Evolutionary conservation across 1,139 yeast genomes (phyloP).

Genomic region (Saccharomycopsis hybrid): DNA sequence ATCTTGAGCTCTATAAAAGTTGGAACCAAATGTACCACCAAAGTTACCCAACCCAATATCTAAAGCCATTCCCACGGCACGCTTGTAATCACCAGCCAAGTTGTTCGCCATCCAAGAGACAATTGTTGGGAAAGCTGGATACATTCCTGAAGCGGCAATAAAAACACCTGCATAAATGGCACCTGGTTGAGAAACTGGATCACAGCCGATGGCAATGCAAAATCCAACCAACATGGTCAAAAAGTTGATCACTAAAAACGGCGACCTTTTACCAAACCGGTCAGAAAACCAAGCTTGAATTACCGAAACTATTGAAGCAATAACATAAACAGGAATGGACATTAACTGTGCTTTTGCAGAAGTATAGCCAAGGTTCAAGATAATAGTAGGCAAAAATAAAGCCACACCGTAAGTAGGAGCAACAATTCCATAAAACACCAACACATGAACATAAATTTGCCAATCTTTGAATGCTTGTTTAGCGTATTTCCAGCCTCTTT

Average conservation of each 20-base stretch:
- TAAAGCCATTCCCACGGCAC: slow-evolving; percentile 36
- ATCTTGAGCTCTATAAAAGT: slow-evolving; percentile 26
- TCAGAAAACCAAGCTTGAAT: slow-evolving; percentile 31
- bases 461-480: slow-evolving; percentile 27
- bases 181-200: slow-evolving; percentile 23
- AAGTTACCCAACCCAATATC: slow-evolving; percentile 38
- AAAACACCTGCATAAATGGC: slow-evolving; percentile 34
- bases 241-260: slow-evolving; percentile 29
- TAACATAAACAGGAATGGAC: slow-evolving; percentile 33
- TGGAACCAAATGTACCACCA: slow-evolving; percentile 36
- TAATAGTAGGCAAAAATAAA: slow-evolving; percentile 32
- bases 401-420: slow-evolving; percentile 28
- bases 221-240: slow-evolving; percentile 31
- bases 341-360: slow-evolving; percentile 29
- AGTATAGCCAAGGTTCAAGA: slow-evolving; percentile 29
- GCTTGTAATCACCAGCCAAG: slow-evolving; percentile 32
- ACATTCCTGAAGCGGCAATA: slow-evolving; percentile 32
- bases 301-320: slow-evolving; percentile 29
- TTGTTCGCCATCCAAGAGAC: slow-evolving; percentile 37
- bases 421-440: slow-evolving; percentile 22
- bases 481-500: slow-evolving; percentile 24
- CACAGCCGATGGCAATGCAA: slow-evolving; percentile 27
- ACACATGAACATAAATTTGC: slow-evolving; percentile 22
- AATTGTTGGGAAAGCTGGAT: slow-evolving; percentile 33
- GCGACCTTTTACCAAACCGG: slow-evolving; percentile 30